Conservation (phyloP, 2,329 filamentous ascomycete genomes). For the Colletotrichum gigasporum region DNA sequence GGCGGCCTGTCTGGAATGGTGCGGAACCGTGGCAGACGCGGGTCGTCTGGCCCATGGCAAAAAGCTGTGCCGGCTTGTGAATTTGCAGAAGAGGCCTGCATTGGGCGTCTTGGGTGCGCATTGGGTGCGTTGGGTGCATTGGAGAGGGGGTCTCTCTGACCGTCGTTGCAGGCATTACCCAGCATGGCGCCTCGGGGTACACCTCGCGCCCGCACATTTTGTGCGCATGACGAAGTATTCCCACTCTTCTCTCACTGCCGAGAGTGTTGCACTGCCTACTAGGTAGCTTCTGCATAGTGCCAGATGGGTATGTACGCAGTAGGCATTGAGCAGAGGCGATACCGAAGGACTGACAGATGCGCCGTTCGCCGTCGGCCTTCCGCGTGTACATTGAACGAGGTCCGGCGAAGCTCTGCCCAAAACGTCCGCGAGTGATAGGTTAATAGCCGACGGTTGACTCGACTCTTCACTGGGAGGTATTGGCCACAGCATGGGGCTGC, state of each 20-base stretch:
- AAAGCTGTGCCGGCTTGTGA: constrained; percentile 13
- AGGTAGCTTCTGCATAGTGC: neutral
- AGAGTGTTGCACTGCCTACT: constrained; percentile 21
- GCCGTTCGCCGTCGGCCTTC: neutral
- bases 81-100: constrained; percentile 20
- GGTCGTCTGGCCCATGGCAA: constrained; percentile 12
- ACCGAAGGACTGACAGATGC: too few relatives aligned
- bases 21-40: constrained; percentile 23
- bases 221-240: constrained; percentile 25
- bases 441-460: neutral
- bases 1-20: constrained; percentile 26
- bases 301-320: neutral
- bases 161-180: constrained; percentile 24
- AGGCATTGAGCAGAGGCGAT: neutral
- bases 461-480: neutral
- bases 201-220: constrained; percentile 12
- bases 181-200: constrained; percentile 19
- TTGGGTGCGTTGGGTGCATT: constrained; percentile 2
- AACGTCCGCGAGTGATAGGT: neutral
- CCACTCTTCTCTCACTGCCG: constrained; percentile 16
- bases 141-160: constrained; percentile 10
- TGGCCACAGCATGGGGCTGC: too few relatives aligned
- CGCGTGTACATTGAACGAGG: neutral
- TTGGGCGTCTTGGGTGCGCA: constrained; percentile 21
- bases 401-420: neutral